Base-by-base conservation (phyloP, 345 rosid genomes). In the Aurinia saxatilis region DNA sequence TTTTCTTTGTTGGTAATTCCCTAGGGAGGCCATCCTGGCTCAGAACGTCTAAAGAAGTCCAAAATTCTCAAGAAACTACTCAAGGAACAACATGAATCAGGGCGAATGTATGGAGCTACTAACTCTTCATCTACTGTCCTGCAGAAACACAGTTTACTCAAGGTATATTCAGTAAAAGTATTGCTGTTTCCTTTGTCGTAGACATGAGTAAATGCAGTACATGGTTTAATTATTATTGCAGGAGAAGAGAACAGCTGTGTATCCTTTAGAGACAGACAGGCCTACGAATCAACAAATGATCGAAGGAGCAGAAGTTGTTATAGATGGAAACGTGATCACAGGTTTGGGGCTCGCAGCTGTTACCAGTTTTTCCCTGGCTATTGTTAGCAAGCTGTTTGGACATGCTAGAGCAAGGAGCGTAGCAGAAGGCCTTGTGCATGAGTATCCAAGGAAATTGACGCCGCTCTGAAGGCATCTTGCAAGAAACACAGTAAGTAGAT, bases 261-360 rank as follows among this genome's bases (percentile, higher is more conserved):
- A 86, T 66, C 83, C 86, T 34, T 78, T 78, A 4, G 63, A 71
- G 54, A 48, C 53, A 41, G 80, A 62, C 10, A 50, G 65, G 57
- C 68, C 75, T 10, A 23, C 66, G 18, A 50, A 42, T 59, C 67
- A 59, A 30, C 52, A 48, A 58, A 78, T 57, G 36, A 66, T 68
- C 0, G 75, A 80, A 57, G 86, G 81, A 15, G 79, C 91, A 18
- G 82, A 77, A 57, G 85, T 89, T 37, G 96, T 92, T 23, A 83
- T 92, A 50, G 95, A 92, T 44, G 95, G 95, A 45, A 89, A 81
- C 60, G 70, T 92, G 71, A 92, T 92, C 59, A 92, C 96, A 17
- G 69, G 90, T 78, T 71, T 67, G 75, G 98, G 95, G 33, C 86
- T 82, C 3, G 78, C 84, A 21, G 80, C 85, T 8, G 80, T 76